phyloP scores from a whole-genome alignment of 1,139 yeast genomes.

The Kluyveromyces sp. region DNA sequence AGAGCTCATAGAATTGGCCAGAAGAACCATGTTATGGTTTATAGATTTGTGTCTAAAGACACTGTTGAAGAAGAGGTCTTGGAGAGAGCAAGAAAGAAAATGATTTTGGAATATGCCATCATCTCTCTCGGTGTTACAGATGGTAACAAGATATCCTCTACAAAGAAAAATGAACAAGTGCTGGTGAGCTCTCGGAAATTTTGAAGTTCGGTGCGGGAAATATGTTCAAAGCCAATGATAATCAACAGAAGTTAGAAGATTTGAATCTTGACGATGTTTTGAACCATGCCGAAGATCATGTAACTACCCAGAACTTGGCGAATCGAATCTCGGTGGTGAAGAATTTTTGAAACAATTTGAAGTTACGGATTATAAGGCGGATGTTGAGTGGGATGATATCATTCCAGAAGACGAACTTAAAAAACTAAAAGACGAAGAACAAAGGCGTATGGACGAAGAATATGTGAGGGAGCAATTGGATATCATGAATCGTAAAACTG shows the following conservation, averaged over 20 bases:
- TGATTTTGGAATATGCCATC: conserved; percentile 96
- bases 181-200: conserved; percentile 84
- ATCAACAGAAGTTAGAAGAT: conserved; percentile 91
- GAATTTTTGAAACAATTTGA: conserved; percentile 96
- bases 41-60: conserved; percentile 92
- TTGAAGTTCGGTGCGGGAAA: conserved; percentile 97
- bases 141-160: conserved; percentile 35
- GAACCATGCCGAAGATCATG: conserved; percentile 95
- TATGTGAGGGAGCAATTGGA: conserved; percentile 85
- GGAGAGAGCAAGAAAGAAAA: conserved; percentile 94
- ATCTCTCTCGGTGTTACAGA: conserved; percentile 94
- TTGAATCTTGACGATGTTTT: conserved; percentile 93
- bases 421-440: conserved; percentile 85
- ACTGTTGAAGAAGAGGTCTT: conserved; percentile 96
- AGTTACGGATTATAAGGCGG: conserved; percentile 97
- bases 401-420: conserved; percentile 91
- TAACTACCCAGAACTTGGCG: conserved; percentile 92
- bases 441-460: conserved; percentile 75
- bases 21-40: conserved; percentile 94
- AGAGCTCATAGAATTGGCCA: conserved; percentile 99
- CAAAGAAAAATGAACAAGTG: conserved; percentile 57
- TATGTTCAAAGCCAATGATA: conserved; percentile 89
- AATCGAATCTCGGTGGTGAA: conserved; percentile 95
- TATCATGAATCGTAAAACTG: conserved; percentile 73
- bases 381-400: conserved; percentile 98